Evolutionary conservation across 148 eudicot species (phyloP).

Genomic region (Cornus suecica): DNA sequence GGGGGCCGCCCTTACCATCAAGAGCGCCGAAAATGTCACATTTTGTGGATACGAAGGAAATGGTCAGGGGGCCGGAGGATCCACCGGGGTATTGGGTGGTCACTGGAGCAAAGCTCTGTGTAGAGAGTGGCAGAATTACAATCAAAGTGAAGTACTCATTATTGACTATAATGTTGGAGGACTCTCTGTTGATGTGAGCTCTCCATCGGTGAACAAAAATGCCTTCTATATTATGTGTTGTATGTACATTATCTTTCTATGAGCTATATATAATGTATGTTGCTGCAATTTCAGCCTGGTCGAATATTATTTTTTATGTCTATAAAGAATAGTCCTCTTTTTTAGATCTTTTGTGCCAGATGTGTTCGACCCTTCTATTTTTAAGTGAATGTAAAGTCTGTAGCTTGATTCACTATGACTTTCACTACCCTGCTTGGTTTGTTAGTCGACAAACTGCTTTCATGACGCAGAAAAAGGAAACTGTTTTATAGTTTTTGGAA

Average conservation of each 20-base stretch:
- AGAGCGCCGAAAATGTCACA: constrained; percentile 53
- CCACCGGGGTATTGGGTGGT: constrained; percentile 53
- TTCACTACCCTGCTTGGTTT: no score
- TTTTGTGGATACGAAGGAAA: constrained; percentile 76
- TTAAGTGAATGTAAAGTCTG: not conserved
- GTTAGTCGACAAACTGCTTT: no score
- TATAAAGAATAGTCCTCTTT: not conserved
- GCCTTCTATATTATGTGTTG: not conserved
- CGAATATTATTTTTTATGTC: no score
- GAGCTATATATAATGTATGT: not conserved
- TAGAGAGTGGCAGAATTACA: constrained; percentile 57
- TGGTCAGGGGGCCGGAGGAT: constrained; percentile 53
- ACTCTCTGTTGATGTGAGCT: constrained; percentile 44
- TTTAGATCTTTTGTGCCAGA: not conserved
- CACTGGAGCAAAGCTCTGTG: constrained; percentile 46
- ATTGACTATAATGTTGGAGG: constrained; percentile 61
- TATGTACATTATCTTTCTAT: not conserved
- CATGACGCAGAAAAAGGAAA: no score
- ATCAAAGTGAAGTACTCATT: constrained; percentile 72
- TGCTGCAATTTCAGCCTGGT: not conserved
- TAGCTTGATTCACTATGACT: no score
- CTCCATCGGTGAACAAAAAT: not conserved
- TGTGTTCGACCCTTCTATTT: no score
- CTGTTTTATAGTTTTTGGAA: no score
- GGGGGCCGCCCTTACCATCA: constrained; percentile 69